Evolutionary conservation across 148 eudicot species (phyloP), one percentile per base, ranked within the genome.

Genomic region (Heliamphora exappendiculata): DNA sequence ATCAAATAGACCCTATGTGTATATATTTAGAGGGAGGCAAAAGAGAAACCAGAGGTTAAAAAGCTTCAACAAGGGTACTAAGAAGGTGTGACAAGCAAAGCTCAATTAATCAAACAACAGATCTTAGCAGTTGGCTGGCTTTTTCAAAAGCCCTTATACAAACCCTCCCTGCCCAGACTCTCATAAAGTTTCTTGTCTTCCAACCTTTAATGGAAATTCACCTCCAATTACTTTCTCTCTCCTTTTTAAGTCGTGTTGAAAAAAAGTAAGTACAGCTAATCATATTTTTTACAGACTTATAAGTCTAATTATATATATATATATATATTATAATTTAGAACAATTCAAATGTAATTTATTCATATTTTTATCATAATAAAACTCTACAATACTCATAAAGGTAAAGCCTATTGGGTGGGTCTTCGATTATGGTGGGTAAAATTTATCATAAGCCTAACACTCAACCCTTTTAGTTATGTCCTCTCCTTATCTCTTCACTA

Each of bases 121-220:
- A 14, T 14, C 37, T 42, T 73, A 47, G 49, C 78, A 72, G 85
- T 50, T 67, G 83, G 62, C 59, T 77, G 79, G 81, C 76, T 14
- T 42, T 77, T 73, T 77, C 81, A 78, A 81, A 60, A 44, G 36
- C 74, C 88, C 84, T 47, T 70, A 77, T 82, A 72, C 82, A 78
- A 78, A 68, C 80, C 86, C 76, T 66, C 86, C 78, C 77, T 73
- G 64, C 84, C 80, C 60, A 60, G 62, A 60, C 57, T 41, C 74
- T 62, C 34, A n/a, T 80, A 90, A 90, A 90, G 91, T 85, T 72
- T 54, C 70, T 85, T 87, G 90, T 85, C 82, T 77, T 78, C 84
- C 76, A 77, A 47, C 88, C 82, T 72, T 31, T 75, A 71, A 75
- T 84, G 57, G 87, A 81, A 81, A 80, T 20, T 7, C 51, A 41